Evolutionary conservation across 2,329 filamentous ascomycete species (phyloP), one percentile per base, ranked within the genome.

Genomic region (Ophioceras dolichostomum): DNA sequence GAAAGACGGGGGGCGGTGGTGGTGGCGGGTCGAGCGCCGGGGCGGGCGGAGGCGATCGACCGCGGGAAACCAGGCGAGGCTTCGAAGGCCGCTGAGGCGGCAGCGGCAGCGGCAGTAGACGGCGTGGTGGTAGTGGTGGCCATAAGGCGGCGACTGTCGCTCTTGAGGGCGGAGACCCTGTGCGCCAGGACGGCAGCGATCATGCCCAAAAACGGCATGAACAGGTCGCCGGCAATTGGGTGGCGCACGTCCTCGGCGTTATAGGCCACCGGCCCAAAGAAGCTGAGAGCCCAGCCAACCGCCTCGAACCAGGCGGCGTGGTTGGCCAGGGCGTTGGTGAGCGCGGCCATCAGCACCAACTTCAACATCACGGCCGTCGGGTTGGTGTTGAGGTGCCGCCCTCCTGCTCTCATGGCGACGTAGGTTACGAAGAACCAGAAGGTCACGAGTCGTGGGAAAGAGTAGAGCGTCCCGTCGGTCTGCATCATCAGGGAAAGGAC

Each of bases 401-500:
- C 52, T 24, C 56, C 58, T 14, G 65, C 47, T 14, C 59, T 54
- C 39, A 79, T 55, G 4, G 70, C 74, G 21, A 57, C 43, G 48
- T 65, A 79, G n/a, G 73, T 57, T 17, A 76, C 54, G 5, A 75
- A 43, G 48, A 76, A 80, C 71, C 75, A 81, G 49, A 79, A 76
- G 34, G 64, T 75, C 28, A 70, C 61, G 2, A 77, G 56, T 1
- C 72, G 66, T 0, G 72, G 64, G 45, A 79, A 76, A 51, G 74
- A 71, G 50, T 79, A 79, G 20, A 66, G 61, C 19, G 61, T 52
- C 51, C 73, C 78, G 24, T 64, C 58, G 2, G 69, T 76, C 18
- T 60, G 55, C 66, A 78, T 72, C 43, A 72, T 58, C 17, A 72
- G 72, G 1, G 70, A 59, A 22, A 80, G 54, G 0, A 64, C 43